These are phyloP conservation scores for Salix suchowensis DNA, from an alignment of 345 rosid genomes.

Conservation along the genomic window DNA sequence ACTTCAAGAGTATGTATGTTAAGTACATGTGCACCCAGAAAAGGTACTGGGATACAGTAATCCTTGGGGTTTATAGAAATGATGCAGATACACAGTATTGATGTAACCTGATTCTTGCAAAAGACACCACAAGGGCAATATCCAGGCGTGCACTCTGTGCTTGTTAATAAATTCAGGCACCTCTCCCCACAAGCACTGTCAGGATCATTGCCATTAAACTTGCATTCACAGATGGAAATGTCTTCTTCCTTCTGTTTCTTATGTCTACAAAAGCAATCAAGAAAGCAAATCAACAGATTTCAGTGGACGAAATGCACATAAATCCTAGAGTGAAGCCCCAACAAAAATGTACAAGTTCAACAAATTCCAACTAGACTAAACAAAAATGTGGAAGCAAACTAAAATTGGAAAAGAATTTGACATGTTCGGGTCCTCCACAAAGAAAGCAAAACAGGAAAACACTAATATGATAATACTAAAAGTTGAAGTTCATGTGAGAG, in stretches of 20 bases:
- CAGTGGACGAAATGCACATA: background rate
- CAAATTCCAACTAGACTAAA: no score
- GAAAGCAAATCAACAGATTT: background rate
- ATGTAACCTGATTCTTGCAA: slow-evolving; percentile 78
- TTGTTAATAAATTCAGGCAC: slow-evolving; percentile 78
- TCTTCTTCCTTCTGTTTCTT: slow-evolving; percentile 94
- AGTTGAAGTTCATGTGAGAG: no score
- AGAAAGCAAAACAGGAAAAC: no score
- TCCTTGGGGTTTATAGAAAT: background rate
- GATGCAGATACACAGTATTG: background rate
- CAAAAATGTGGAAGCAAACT: no score
- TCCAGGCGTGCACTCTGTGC: slow-evolving; percentile 85
- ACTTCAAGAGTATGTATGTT: background rate
- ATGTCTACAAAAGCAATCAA: slow-evolving; percentile 44
- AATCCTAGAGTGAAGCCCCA: background rate
- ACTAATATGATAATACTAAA: no score
- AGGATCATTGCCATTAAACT: slow-evolving; percentile 56
- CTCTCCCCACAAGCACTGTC: slow-evolving; percentile 85
- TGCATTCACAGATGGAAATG: slow-evolving; percentile 78
- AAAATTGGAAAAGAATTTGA: no score
- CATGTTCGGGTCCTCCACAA: no score
- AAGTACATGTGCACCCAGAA: background rate
- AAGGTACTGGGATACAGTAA: background rate
- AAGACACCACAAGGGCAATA: slow-evolving; percentile 68
- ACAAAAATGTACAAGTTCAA: background rate